Evolutionary conservation across 2,329 filamentous ascomycete species (phyloP).

Genomic region (Metarhizium robertsii): DNA sequence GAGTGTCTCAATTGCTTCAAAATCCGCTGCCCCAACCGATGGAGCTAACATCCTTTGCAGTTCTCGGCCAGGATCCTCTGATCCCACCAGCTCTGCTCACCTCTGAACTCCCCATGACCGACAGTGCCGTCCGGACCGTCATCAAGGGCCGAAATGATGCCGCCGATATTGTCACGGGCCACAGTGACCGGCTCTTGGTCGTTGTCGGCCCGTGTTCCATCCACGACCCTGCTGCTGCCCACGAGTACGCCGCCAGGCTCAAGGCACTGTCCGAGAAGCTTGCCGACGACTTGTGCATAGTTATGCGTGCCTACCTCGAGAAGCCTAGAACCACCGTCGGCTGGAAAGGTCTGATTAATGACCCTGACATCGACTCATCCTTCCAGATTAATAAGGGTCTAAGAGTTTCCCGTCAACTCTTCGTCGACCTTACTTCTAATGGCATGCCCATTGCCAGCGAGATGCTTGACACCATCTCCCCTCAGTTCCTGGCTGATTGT

Average conservation of each 20-base stretch:
- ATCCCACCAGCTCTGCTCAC: constrained; percentile 82
- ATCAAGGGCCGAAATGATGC: constrained; percentile 60
- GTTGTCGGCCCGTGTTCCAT: constrained; percentile 95
- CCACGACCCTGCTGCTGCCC: constrained; percentile 79
- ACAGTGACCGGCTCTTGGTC: constrained; percentile 81
- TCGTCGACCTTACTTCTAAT: constrained; percentile 74
- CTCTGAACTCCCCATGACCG: constrained; percentile 69
- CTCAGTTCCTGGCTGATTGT: constrained; percentile 93
- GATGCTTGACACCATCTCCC: constrained; percentile 98
- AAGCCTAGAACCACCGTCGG: constrained; percentile 97
- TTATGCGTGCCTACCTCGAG: constrained; percentile 98
- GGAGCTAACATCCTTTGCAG: constrained; percentile 35
- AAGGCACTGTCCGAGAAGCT: constrained; percentile 72
- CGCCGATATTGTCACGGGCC: constrained; percentile 67
- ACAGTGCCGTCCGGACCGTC: constrained; percentile 55
- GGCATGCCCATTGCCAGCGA: constrained; percentile 95
- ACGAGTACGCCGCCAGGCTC: constrained; percentile 79
- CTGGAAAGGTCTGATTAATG: constrained; percentile 99
- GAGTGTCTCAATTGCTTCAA: neutral
- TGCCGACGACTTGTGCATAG: constrained; percentile 73
- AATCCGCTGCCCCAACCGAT: neutral
- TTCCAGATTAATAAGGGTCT: constrained; percentile 99
- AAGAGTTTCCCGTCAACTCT: constrained; percentile 83
- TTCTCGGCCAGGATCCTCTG: constrained; percentile 87
- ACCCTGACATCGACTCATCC: constrained; percentile 93